Conservation (phyloP, 495 filamentous ascomycete species). For the Aspergillus avenaceus region DNA sequence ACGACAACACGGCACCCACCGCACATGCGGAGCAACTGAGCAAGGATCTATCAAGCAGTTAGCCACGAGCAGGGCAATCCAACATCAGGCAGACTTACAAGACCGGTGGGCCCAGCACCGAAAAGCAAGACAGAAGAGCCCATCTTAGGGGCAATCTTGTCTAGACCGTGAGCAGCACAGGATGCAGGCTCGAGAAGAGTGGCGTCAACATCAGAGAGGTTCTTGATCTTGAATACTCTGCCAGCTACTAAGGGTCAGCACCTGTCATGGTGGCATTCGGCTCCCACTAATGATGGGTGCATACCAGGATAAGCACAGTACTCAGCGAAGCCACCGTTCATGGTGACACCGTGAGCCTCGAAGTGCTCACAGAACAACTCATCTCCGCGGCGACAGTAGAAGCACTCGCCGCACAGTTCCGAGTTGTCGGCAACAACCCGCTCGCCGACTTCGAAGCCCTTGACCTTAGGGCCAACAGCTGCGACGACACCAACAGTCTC, state of each 20-base stretch:
- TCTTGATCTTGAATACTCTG: constrained; percentile 67
- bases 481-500: constrained; percentile 51
- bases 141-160: constrained; percentile 67
- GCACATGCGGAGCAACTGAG: constrained; percentile 59
- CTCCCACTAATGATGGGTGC: background rate
- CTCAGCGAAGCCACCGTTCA: constrained; percentile 69
- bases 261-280: background rate
- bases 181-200: constrained; percentile 70
- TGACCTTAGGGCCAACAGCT: constrained; percentile 53
- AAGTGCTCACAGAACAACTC: constrained; percentile 69
- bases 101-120: constrained; percentile 65
- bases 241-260: constrained; percentile 44
- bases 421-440: constrained; percentile 54
- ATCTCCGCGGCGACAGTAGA: constrained; percentile 68
- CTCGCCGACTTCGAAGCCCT: constrained; percentile 60
- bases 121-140: constrained; percentile 63
- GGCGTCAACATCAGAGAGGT: constrained; percentile 66
- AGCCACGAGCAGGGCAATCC: background rate
- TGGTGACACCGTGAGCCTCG: constrained; percentile 58
- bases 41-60: constrained; percentile 33
- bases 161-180: constrained; percentile 65
- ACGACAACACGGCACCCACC: constrained; percentile 64
- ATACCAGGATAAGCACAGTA: constrained; percentile 51
- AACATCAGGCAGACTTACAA: constrained; percentile 27
- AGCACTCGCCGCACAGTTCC: constrained; percentile 67